These are phyloP conservation scores for Phycomyces blakesleeanus DNA, from an alignment of 192 early-diverging fungal genomes.

Conservation along the genomic window DNA sequence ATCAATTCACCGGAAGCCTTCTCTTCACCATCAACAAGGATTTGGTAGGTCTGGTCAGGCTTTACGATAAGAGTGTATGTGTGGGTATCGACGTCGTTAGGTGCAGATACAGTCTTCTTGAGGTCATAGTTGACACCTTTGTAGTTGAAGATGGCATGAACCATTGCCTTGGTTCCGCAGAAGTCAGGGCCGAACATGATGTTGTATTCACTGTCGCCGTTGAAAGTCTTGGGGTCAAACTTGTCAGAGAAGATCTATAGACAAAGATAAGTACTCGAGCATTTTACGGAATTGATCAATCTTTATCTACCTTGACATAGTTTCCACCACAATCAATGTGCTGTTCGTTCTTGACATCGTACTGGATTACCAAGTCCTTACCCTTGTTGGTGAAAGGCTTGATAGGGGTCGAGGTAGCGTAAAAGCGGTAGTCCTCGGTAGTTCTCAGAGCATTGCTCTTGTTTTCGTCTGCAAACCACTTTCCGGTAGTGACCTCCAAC, in stretches of 20 bases:
- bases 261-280: constrained; percentile 33
- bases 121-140: constrained; percentile 85
- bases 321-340: constrained; percentile 89
- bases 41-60: constrained; percentile 74
- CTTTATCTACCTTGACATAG: constrained; percentile 67
- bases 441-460: constrained; percentile 74
- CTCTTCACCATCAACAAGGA: constrained; percentile 68
- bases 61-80: constrained; percentile 87
- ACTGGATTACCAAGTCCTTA: constrained; percentile 85
- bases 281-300: too few species aligned
- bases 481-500: constrained; percentile 69
- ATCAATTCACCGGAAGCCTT: constrained; percentile 80
- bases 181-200: constrained; percentile 92
- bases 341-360: constrained; percentile 88
- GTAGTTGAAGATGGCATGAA: constrained; percentile 96
- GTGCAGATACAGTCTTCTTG: constrained; percentile 64
- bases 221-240: constrained; percentile 74
- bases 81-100: constrained; percentile 77
- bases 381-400: constrained; percentile 75
- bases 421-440: constrained; percentile 77
- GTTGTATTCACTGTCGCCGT: constrained; percentile 80
- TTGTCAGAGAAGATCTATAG: constrained; percentile 70
- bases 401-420: constrained; percentile 76
- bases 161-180: constrained; percentile 86
- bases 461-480: constrained; percentile 70